Evolutionary conservation across 306 rosid genomes (phyloP), one percentile per base, ranked within the genome.

Genomic region (Crataegus laevigata): DNA sequence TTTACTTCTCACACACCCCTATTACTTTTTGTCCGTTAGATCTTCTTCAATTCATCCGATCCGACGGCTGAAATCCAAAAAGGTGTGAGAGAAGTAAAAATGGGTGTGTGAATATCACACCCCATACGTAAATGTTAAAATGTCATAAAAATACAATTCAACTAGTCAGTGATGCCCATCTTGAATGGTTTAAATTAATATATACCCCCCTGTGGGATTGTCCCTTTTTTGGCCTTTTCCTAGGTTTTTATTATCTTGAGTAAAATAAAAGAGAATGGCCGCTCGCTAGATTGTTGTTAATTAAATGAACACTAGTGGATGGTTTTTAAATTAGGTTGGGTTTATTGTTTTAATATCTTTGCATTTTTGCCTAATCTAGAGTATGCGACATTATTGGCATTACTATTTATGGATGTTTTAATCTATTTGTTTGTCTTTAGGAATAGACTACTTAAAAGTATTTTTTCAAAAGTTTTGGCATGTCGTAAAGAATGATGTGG

Each of bases 171-270:
- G 68, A 40, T 40, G 80, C 71, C 77, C 81, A 76, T 71, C 72
- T 75, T 70, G 66, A 51, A 28, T 22, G 40, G 19, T 71, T 66
- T 25, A 51, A 71, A 52, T 64, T 66, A 32, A 58, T 59, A 14
- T 55, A 66, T 58, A 77, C 57, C 38, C 80, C 80, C 83, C 64
- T 78, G 29, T 78, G 51, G 66, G 77, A 78, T 52, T 81, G 88
- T 82, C 78, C 78, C 60, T 28, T 60, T 67, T 50, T 66, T 54
- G 63, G 55, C 59, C 14, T 72, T 81, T 66, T 57, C 30, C 73
- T 18, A 36, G 19, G 47, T 81, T 55, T 22, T 79, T 25, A 63
- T 36, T 32, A 15, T 7, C 58, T n/a, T n/a, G 4, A 3, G 11
- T 45, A 17, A 38, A 51, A 63, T n/a, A 66, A 24, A 26, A 26